Base-by-base conservation (phyloP, 23 red algal species). In the Rhodosorus marinus region DNA sequence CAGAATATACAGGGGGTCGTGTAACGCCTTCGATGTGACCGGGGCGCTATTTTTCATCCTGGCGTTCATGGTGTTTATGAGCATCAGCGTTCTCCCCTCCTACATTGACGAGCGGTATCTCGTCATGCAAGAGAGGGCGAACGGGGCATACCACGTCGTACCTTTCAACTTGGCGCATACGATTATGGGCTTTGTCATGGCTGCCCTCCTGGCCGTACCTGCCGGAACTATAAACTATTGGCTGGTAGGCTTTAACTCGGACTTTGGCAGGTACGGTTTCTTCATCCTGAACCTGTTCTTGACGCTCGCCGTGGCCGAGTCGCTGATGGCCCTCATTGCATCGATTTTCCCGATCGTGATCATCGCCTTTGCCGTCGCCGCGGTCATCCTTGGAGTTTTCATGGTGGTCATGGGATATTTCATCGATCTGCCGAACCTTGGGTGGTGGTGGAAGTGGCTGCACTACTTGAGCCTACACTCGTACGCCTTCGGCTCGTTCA, bases 31-130 rank as follows among this genome's bases (percentile, higher is more conserved):
- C 24, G 78, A 82, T 53, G 48, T 70, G 29, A 52, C 58, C 35
- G 62, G 60, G 24, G 61, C 63, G 0, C 35, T 93, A 23, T 93
- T 82, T 52, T 93, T 71, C 56, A 57, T 58, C 0, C 65, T 55
- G 21, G 67, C 86, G 7, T 93, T 93, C 47, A 58, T 83, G 33
- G 71, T 81, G 11, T 77, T 83, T 25, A 83, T 83, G 69, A 66
- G 58, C 29, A 59, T 93, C 2, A 64, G 67, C 24, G 75, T 74
- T 14, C 34, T 93, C 6, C 74, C 75, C 6, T 57, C 66, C 14
- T 93, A 81, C 33, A 49, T 93, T 38, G 75, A 82, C 26, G 86
- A 93, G 51, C 35, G 64, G 33, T 57, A 70, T 28, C 60, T 93
- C 6, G 52, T 82, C 22, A 51, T 69, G 29, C 76, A 77, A 0